These are phyloP conservation scores for Lactifluus piperatus DNA, from an alignment of 768 basidiomycete species.

Conservation along the genomic window DNA sequence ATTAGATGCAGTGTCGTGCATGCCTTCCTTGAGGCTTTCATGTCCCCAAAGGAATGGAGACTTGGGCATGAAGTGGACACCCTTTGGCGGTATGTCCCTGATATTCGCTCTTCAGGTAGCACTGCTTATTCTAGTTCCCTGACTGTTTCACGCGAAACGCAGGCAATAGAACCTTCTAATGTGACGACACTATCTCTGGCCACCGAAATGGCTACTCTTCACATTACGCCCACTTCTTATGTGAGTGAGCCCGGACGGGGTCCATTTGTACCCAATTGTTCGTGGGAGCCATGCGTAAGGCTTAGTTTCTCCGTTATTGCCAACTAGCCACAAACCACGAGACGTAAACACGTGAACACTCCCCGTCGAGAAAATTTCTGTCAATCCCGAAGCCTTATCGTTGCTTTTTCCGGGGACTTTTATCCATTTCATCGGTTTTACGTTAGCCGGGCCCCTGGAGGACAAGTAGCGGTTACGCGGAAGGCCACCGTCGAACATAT, in stretches of 20 bases:
- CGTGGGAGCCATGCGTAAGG: too few species aligned
- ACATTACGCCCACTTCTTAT: background rate
- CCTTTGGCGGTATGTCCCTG: background rate
- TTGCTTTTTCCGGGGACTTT: background rate
- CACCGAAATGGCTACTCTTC: background rate
- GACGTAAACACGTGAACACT: background rate
- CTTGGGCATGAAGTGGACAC: background rate
- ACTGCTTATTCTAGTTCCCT: background rate
- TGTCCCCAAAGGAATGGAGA: background rate
- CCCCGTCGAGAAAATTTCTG: background rate
- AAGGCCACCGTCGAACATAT: background rate
- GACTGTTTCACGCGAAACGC: background rate
- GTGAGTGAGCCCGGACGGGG: background rate
- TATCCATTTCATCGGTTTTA: background rate
- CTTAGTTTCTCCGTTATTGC: background rate
- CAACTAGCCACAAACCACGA: background rate
- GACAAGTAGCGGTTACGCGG: background rate
- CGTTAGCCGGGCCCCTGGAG: background rate
- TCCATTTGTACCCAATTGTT: too few species aligned
- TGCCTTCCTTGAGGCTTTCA: conserved; percentile 17
- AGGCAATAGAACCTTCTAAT: background rate
- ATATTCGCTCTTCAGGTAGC: background rate
- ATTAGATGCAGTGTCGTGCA: conserved; percentile 15
- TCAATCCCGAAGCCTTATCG: background rate
- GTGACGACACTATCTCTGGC: background rate